These are phyloP conservation scores for Sporopachydermia lactativora DNA, from an alignment of 805 yeast genomes.

Conservation along the genomic window DNA sequence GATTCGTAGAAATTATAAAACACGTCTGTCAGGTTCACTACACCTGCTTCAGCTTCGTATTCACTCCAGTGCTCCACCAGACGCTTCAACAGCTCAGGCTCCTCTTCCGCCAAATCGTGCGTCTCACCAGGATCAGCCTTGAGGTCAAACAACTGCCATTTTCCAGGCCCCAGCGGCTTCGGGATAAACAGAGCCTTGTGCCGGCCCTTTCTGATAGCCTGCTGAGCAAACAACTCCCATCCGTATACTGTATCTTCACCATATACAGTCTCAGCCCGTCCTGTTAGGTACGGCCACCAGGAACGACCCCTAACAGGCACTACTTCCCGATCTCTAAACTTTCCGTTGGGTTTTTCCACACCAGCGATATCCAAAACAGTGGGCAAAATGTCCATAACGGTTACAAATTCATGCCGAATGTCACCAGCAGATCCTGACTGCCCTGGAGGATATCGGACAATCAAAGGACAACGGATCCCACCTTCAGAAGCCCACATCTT, in stretches of 20 bases:
- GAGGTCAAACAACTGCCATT: slow-evolving; percentile 35
- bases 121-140: slow-evolving; percentile 27
- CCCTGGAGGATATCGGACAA: slow-evolving; percentile 30
- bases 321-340: slow-evolving; percentile 29
- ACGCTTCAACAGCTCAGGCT: slow-evolving; percentile 26
- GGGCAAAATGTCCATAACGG: slow-evolving; percentile 49
- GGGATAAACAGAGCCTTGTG: slow-evolving; percentile 37
- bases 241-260: slow-evolving; percentile 34
- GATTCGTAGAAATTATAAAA: neutral
- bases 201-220: slow-evolving; percentile 36
- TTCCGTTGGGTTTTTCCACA: slow-evolving; percentile 27
- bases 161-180: slow-evolving; percentile 31
- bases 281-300: slow-evolving; percentile 26
- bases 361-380: slow-evolving; percentile 37
- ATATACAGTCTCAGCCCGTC: slow-evolving; percentile 18
- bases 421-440: slow-evolving; percentile 15
- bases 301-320: slow-evolving; percentile 32
- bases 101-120: slow-evolving; percentile 24
- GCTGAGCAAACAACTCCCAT: slow-evolving; percentile 46
- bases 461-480: slow-evolving; percentile 42
- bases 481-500: slow-evolving; percentile 49
- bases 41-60: slow-evolving; percentile 30
- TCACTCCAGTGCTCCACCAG: slow-evolving; percentile 34
- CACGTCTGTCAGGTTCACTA: neutral
- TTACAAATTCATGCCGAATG: slow-evolving; percentile 27